A percentile compares a stretch with the other conserved stretches of the same genome.
These are phyloP conservation scores for Bondarzewia mesenterica DNA, from an alignment of 1,284 basidiomycete genomes.

Conservation along the genomic window DNA sequence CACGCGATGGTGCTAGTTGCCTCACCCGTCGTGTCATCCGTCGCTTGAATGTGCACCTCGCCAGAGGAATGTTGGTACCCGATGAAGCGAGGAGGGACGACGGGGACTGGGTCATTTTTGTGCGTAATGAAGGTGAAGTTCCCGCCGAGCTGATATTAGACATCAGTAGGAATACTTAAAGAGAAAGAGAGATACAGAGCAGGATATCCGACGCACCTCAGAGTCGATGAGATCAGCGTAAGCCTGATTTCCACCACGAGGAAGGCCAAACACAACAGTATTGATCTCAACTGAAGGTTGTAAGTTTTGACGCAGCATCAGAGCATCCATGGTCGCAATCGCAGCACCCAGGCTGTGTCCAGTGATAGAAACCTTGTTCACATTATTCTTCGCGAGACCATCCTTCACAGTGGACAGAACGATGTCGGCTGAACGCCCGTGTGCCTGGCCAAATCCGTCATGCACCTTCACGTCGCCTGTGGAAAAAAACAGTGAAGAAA, in stretches of 20 bases:
- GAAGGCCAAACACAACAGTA: constrained; percentile 35
- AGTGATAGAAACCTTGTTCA: constrained; percentile 31
- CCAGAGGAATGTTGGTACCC: constrained; percentile 25
- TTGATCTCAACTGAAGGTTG: constrained; percentile 25
- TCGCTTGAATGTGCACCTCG: constrained; percentile 28
- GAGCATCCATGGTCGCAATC: constrained; percentile 34
- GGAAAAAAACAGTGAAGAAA: background rate
- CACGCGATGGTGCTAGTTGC: constrained; percentile 17
- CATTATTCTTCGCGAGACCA: constrained; percentile 25
- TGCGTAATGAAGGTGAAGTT: constrained; percentile 26
- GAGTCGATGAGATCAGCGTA: constrained; percentile 37
- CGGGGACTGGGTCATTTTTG: constrained; percentile 28
- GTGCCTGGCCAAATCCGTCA: constrained; percentile 37
- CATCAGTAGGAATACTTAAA: constrained; percentile 2
- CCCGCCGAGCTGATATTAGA: constrained; percentile 17
- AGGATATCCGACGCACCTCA: constrained; percentile 12
- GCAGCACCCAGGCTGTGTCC: constrained; percentile 37
- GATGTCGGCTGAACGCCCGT: constrained; percentile 33
- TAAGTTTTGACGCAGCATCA: constrained; percentile 33
- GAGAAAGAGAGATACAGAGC: background rate
- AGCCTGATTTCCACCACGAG: constrained; percentile 33
- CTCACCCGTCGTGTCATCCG: constrained; percentile 18
- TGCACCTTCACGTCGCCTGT: constrained; percentile 28
- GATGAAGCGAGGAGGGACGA: constrained; percentile 24
- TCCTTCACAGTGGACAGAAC: constrained; percentile 30